Evolutionary conservation across 306 rosid genomes (phyloP), one percentile per base, ranked within the genome.

Genomic region (Crotalaria pallida): DNA sequence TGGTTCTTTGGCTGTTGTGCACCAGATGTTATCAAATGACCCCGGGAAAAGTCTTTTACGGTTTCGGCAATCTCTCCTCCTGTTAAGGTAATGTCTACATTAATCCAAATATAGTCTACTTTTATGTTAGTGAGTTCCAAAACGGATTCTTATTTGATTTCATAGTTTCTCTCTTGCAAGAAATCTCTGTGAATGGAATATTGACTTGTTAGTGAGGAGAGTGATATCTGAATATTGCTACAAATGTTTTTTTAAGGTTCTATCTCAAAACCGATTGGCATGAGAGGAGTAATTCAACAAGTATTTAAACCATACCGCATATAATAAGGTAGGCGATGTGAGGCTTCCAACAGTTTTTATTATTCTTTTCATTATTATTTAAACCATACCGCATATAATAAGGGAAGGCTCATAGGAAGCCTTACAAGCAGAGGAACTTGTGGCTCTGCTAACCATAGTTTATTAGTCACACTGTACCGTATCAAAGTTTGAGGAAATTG

Each of bases 1-100:
- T 58, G 97, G 97, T 79, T 92, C 97, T 24, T 76, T 92, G 58
- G 91, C 97, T 79, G 92, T 92, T 51, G 96, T 92, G 26, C 96
- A 92, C 67, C 96, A 89, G 47, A 92, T 92, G 97, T 73, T 92
- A 59, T 81, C 85, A 71, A 92, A 89, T 73, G 94, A 92, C 63
- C 97, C 97, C 0, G 92, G 94, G 50, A 89, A 85, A 70, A 92
- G 97, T 75, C 94, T 89, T 31, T 48, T 92, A 72, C 84, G 86
- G 47, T 92, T 92, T 84, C 84, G 97, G 36, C 98, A 92, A 69
- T 92, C 98, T 62, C 94, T 92, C 53, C 94, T 92, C 38, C 73
- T 92, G 59, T 67, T 92, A 45, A 79, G 98, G 98, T 92, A 65
- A 88, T 45, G 65, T 58, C 22, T 58, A 18, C 34, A 58, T 44